Evolutionary conservation across 352 stramenopile species (phyloP).

Genomic region (Phytopythium ostracodes): DNA sequence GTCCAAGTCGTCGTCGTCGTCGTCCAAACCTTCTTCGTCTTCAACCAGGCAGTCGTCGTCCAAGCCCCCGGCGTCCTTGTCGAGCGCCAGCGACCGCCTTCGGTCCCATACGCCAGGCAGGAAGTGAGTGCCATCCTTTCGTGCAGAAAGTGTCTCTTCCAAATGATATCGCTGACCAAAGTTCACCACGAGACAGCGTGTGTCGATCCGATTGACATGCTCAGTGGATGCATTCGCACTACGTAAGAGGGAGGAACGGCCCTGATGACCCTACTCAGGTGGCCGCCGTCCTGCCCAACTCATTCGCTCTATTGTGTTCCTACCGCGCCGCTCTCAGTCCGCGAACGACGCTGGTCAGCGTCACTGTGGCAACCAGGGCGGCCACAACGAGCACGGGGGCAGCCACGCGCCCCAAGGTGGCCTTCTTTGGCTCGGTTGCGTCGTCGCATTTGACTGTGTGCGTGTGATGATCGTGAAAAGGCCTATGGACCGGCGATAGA

Average conservation of each 20-base stretch:
- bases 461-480: no score
- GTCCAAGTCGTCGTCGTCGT: background rate
- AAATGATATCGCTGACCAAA: background rate
- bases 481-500: background rate
- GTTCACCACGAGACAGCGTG: background rate
- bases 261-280: no score
- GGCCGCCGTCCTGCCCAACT: no score
- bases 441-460: background rate
- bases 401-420: no score
- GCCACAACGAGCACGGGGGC: slow-evolving; percentile 1
- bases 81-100: background rate
- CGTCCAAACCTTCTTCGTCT: slow-evolving; percentile 3
- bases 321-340: background rate
- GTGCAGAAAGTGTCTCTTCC: no score
- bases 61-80: background rate
- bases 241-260: no score
- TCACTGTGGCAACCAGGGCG: background rate
- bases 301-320: background rate
- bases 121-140: background rate
- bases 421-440: background rate
- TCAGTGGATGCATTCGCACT: no score
- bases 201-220: no score
- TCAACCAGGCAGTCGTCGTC: background rate
- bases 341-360: background rate
- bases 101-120: background rate